Conservation (phyloP, 371 early-diverging fungal genomes). For the Mortierella sp. region DNA sequence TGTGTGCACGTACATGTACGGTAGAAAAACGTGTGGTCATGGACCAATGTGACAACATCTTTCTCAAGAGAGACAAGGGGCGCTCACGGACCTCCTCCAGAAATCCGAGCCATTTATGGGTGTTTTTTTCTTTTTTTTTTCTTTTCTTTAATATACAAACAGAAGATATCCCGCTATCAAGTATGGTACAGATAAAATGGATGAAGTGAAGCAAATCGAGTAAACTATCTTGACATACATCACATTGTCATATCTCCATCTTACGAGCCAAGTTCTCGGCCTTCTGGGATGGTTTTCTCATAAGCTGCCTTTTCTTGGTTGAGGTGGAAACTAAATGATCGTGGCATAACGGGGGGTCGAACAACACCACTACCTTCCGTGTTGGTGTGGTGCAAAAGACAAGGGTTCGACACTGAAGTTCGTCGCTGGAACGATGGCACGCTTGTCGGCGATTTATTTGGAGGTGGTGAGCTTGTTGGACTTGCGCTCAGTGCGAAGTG, state of each 20-base stretch:
- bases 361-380: constrained; percentile 30
- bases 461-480: neutral
- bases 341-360: constrained; percentile 33
- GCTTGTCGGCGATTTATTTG: neutral
- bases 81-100: too few species aligned
- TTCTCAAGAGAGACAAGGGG: too few species aligned
- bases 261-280: constrained; percentile 7
- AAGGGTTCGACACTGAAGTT: constrained; percentile 47
- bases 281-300: constrained; percentile 6
- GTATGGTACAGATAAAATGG: too few species aligned
- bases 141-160: too few species aligned
- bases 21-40: too few species aligned
- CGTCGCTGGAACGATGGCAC: constrained; percentile 5
- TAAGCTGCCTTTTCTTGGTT: neutral
- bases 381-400: constrained; percentile 44
- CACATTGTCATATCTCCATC: too few species aligned
- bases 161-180: too few species aligned
- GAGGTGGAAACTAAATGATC: constrained; percentile 1
- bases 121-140: neutral
- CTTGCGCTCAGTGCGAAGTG: neutral
- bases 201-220: too few species aligned
- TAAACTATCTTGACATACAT: neutral
- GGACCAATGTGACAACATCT: too few species aligned
- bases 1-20: too few species aligned
- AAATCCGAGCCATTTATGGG: too few species aligned